Percentiles rank a stretch among this genome's conserved stretches.
These are phyloP conservation scores for Apophysomyces ossiformis DNA, from an alignment of 371 early-diverging fungal genomes.

Conservation along the genomic window DNA sequence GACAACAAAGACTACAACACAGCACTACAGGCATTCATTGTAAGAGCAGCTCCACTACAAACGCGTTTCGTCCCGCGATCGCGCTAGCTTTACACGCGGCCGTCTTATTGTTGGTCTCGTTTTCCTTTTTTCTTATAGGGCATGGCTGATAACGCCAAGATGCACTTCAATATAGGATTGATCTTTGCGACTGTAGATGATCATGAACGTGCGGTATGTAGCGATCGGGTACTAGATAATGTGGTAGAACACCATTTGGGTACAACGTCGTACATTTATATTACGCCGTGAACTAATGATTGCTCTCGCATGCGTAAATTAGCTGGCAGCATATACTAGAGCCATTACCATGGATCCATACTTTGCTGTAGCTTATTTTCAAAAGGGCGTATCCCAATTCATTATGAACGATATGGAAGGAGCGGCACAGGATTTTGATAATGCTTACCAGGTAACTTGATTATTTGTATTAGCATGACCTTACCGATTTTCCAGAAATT, in stretches of 20 bases:
- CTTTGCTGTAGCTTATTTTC: constrained; percentile 91
- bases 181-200: constrained; percentile 76
- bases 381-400: constrained; percentile 87
- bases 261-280: constrained; percentile 17
- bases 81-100: background rate
- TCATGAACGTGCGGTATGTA: constrained; percentile 83
- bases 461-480: background rate
- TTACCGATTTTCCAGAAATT: constrained; percentile 59
- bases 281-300: constrained; percentile 15
- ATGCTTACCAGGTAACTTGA: constrained; percentile 58
- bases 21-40: constrained; percentile 46
- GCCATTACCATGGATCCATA: constrained; percentile 85
- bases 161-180: constrained; percentile 94
- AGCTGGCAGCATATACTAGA: constrained; percentile 75
- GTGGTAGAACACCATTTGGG: constrained; percentile 10
- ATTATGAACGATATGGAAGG: constrained; percentile 58
- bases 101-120: background rate
- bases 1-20: constrained; percentile 46
- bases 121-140: constrained; percentile 47
- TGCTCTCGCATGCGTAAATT: constrained; percentile 12
- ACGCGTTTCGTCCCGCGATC: background rate
- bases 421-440: constrained; percentile 78
- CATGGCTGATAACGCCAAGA: constrained; percentile 91
- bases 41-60: constrained; percentile 20
- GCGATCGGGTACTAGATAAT: constrained; percentile 13